Evolutionary conservation across 1,284 basidiomycete genomes (phyloP).

Genomic region (Malassezia nana): DNA sequence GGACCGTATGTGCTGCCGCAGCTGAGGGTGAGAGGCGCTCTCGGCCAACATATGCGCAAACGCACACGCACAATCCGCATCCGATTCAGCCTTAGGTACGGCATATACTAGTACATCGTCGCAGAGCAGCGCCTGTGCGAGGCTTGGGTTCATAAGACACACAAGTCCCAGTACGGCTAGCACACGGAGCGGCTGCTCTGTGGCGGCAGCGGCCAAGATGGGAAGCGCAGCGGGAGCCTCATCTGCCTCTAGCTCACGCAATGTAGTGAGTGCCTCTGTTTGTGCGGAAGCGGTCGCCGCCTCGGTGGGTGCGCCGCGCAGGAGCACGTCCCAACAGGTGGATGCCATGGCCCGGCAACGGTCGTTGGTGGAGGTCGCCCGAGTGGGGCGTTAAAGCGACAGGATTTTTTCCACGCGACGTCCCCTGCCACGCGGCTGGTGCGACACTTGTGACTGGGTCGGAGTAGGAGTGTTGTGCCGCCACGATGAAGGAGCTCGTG

Average conservation of each 20-base stretch:
- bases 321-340: neutral
- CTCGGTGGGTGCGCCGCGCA: neutral
- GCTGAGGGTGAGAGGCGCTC: neutral
- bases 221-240: neutral
- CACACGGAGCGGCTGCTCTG: neutral
- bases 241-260: neutral
- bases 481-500: slow-evolving; percentile 45
- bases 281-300: neutral
- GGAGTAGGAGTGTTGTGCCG: neutral
- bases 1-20: neutral
- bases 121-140: slow-evolving; percentile 1
- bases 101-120: neutral
- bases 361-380: neutral
- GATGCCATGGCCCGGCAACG: neutral
- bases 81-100: neutral
- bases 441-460: neutral
- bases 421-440: neutral
- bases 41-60: slow-evolving; percentile 7
- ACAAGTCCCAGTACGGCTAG: neutral
- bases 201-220: neutral
- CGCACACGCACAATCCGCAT: neutral
- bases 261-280: neutral
- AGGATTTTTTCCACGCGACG: neutral
- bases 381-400: neutral
- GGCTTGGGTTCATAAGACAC: neutral